phyloP scores from a whole-genome alignment of 176 grass and related monocot genomes.

The Pharus latifolius region DNA sequence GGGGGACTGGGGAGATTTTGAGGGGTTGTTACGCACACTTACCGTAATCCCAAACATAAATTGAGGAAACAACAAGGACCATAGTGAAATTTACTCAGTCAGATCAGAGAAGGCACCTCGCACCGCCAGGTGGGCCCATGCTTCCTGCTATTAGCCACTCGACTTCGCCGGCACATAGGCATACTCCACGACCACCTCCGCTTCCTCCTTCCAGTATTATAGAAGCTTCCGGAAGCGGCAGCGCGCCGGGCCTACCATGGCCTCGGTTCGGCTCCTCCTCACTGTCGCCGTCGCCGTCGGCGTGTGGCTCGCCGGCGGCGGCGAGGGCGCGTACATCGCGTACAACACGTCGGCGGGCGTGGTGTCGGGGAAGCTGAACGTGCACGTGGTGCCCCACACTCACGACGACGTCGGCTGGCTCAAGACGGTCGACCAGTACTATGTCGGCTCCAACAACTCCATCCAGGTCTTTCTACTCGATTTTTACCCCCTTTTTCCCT shows the following conservation, averaged over 20 bases:
- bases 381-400: slow-evolving; percentile 64
- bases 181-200: background rate
- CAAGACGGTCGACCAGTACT: slow-evolving; percentile 86
- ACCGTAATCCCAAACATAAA: no score
- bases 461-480: slow-evolving; percentile 38
- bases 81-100: background rate
- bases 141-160: background rate
- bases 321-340: slow-evolving; percentile 52
- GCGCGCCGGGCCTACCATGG: background rate
- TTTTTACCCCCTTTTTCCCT: background rate
- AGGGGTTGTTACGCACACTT: no score
- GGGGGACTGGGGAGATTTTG: background rate
- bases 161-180: background rate
- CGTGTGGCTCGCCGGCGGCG: background rate
- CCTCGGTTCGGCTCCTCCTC: background rate
- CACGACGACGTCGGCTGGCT: slow-evolving; percentile 86
- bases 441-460: slow-evolving; percentile 71
- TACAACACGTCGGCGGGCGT: slow-evolving; percentile 85
- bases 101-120: no score
- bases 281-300: background rate
- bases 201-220: background rate
- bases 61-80: no score
- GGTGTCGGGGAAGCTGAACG: slow-evolving; percentile 58
- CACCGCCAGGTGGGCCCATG: background rate
- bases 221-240: background rate